phyloP scores from a whole-genome alignment of 2,329 filamentous ascomycete species.

The Lecanicillium sp. region DNA sequence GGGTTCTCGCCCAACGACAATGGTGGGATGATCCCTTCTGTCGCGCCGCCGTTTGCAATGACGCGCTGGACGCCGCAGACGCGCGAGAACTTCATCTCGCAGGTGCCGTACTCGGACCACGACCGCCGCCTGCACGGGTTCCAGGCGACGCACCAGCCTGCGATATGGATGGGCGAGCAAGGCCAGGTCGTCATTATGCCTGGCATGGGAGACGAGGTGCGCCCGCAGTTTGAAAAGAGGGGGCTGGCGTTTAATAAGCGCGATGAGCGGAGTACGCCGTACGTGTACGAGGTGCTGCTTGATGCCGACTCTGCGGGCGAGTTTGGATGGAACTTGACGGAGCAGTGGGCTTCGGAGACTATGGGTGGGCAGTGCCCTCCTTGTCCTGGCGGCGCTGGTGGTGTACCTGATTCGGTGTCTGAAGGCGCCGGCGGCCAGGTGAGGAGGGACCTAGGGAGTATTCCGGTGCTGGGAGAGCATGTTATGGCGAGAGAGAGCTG shows the following conservation, averaged over 20 bases:
- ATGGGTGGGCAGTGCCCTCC: conserved; percentile 29
- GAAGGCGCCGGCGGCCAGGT: conserved; percentile 33
- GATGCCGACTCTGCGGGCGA: conserved; percentile 26
- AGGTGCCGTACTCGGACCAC: conserved; percentile 36
- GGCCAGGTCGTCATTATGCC: conserved; percentile 36
- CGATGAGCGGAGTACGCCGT: conserved; percentile 34
- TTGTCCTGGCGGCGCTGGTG: conserved; percentile 19
- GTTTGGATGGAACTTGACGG: conserved; percentile 28
- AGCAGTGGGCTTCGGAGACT: conserved; percentile 22
- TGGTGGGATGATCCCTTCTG: conserved; percentile 28
- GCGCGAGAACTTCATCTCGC: conserved; percentile 39
- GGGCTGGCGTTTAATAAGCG: conserved; percentile 32
- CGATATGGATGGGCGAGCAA: conserved; percentile 45
- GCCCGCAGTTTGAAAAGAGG: conserved; percentile 29
- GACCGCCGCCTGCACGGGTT: conserved; percentile 38
- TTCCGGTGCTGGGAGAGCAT: neutral
- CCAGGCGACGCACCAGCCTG: conserved; percentile 41
- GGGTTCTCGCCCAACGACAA: conserved; percentile 23
- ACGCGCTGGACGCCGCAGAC: conserved; percentile 44
- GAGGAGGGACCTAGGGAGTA: conserved; percentile 15
- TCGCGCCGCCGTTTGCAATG: conserved; percentile 37
- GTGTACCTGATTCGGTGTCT: conserved; percentile 11
- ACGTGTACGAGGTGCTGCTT: conserved; percentile 36
- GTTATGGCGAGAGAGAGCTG: neutral
- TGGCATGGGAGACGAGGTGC: conserved; percentile 20